phyloP scores from a whole-genome alignment of 2,329 filamentous ascomycete species.

The Ascochyta rabiei region DNA sequence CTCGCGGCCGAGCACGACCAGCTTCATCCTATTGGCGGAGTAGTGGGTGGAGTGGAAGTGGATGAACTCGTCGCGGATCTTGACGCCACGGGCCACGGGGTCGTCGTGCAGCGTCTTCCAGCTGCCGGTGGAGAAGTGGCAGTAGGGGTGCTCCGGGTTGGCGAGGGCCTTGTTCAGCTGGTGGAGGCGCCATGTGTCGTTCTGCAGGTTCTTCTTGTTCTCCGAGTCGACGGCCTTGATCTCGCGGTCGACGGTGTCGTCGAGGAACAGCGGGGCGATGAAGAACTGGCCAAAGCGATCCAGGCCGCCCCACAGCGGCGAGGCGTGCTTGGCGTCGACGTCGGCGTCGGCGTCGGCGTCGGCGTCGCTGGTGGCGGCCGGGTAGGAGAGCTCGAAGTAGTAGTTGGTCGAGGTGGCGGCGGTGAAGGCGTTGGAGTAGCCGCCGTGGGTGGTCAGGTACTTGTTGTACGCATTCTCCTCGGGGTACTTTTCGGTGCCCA shows the following conservation, averaged over 20 bases:
- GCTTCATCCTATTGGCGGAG: constrained; percentile 91
- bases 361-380: constrained; percentile 50
- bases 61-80: constrained; percentile 89
- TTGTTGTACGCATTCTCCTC: constrained; percentile 80
- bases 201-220: constrained; percentile 97
- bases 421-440: constrained; percentile 94
- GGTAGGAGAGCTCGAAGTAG: constrained; percentile 92
- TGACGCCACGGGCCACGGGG: constrained; percentile 78
- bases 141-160: constrained; percentile 85
- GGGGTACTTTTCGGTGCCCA: constrained; percentile 98
- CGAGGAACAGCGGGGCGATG: constrained; percentile 82
- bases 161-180: constrained; percentile 89
- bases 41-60: constrained; percentile 89
- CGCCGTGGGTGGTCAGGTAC: constrained; percentile 88
- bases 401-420: constrained; percentile 94
- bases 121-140: constrained; percentile 91
- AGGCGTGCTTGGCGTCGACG: constrained; percentile 48
- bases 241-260: constrained; percentile 84
- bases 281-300: constrained; percentile 96
- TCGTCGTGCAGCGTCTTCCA: constrained; percentile 83
- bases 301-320: constrained; percentile 79
- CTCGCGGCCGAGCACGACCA: constrained; percentile 84
- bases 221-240: constrained; percentile 90
- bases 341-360: constrained; percentile 41
- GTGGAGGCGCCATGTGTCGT: constrained; percentile 83